Evolutionary conservation across 176 grass and related monocot species (phyloP), one percentile per base, ranked within the genome.

Genomic region (Cymbopogon citratus): DNA sequence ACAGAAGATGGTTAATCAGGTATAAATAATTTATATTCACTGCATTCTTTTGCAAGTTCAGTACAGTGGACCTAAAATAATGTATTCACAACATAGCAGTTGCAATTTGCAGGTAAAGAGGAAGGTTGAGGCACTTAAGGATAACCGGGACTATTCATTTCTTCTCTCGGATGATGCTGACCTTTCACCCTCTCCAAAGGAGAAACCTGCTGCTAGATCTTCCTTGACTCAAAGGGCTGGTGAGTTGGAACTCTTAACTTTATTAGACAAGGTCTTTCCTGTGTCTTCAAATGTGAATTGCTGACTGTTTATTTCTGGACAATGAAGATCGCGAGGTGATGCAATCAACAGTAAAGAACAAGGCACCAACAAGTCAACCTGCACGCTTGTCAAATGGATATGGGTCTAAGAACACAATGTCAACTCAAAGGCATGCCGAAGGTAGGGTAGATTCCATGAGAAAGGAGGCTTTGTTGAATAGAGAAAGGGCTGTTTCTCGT

Each of bases 61-160:
- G n/a, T 60, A 66, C 69, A 78, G 33, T 85, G 63, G 75, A 70
- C 5, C 60, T 80, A 80, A 66, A 21, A 64, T 49, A 44, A 35
- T 81, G 29, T 83, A 36, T 44, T 89, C 57, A 88, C 83, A 72
- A 85, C 63, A 85, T 81, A 73, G 83, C 69, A 79, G 31, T 69
- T 78, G 75, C 80, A 40, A 51, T 61, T 85, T 84, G 27, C 90
- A 98, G 95, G 80, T 71, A 39, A 99, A 99, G 78, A 95, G 49
- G 77, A 99, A 95, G 85, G 92, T 75, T 74, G 90, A 92, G 61
- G 88, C 90, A 57, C 89, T 99, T 27, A 99, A 99, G 84, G 93
- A 93, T 76, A 95, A 91, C 25, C 71, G 93, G 15, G 93, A 99
- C 64, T 99, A 91, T 85, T 99, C 93, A 57, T 99, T 99, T 87